Conservation (phyloP, 2,329 filamentous ascomycete genomes). For the Ophiostoma ulmi region DNA sequence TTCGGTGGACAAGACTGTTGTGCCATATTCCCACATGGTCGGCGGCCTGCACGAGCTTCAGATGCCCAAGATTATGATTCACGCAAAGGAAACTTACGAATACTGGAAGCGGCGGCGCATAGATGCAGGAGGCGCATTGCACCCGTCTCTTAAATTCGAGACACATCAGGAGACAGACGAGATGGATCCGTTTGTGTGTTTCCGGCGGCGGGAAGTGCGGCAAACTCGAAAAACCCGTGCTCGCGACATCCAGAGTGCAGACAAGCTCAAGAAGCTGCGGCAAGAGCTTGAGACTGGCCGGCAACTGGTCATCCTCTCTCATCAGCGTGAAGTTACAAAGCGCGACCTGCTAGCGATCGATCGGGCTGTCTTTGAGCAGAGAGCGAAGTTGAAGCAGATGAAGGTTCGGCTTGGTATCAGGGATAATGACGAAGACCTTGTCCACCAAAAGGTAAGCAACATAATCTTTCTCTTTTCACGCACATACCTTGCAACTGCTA, state of each 20-base stretch:
- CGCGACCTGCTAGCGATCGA: conserved; percentile 72
- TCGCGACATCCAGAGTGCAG: conserved; percentile 86
- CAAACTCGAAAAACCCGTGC: conserved; percentile 92
- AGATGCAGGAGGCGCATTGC: conserved; percentile 63
- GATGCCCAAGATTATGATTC: conserved; percentile 46
- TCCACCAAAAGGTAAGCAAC: conserved; percentile 78
- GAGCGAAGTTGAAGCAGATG: conserved; percentile 74
- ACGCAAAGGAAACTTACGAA: conserved; percentile 76
- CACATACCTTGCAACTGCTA: conserved; percentile 36
- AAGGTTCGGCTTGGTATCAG: conserved; percentile 88
- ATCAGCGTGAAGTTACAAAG: conserved; percentile 73
- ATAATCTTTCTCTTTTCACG: background rate
- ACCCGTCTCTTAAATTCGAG: conserved; percentile 84
- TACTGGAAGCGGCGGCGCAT: conserved; percentile 77
- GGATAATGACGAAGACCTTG: conserved; percentile 85
- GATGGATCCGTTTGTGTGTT: conserved; percentile 95
- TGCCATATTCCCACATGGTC: conserved; percentile 72
- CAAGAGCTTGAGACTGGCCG: conserved; percentile 87
- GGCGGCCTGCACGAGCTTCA: conserved; percentile 55
- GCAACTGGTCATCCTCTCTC: conserved; percentile 69
- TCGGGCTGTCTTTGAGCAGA: conserved; percentile 74
- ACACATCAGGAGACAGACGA: conserved; percentile 92
- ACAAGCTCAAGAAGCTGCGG: conserved; percentile 87
- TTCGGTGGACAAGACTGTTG: conserved; percentile 79
- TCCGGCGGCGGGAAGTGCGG: conserved; percentile 87